Percentiles rank a stretch among this genome's conserved stretches.
Conservation (phyloP, 768 basidiomycete genomes). For the Mycena kentingensis region DNA sequence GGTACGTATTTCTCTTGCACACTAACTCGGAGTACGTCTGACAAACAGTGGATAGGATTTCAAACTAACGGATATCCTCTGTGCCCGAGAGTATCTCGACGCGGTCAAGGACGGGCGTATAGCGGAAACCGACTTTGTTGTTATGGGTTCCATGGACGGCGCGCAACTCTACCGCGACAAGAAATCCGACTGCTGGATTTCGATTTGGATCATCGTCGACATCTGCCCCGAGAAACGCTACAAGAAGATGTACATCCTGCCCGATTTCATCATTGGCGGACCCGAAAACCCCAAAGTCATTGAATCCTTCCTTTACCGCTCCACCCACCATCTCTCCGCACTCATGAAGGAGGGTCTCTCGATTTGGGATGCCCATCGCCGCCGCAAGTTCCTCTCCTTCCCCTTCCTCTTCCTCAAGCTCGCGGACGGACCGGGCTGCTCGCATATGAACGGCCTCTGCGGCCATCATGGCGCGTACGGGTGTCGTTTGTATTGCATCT, state of each 20-base stretch:
- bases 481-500: constrained; percentile 15
- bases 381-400: constrained; percentile 6
- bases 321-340: constrained; percentile 34
- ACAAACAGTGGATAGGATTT: neutral
- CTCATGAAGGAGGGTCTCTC: constrained; percentile 28
- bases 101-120: neutral
- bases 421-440: constrained; percentile 29
- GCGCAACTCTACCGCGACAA: constrained; percentile 43
- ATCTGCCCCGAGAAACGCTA: constrained; percentile 31
- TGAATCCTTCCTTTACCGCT: constrained; percentile 37
- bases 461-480: constrained; percentile 25
- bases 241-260: constrained; percentile 35
- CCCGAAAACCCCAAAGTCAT: constrained; percentile 38
- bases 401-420: constrained; percentile 20
- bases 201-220: constrained; percentile 41
- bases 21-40: no score
- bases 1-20: no score
- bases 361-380: constrained; percentile 22
- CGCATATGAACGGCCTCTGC: constrained; percentile 30
- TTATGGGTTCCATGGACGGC: constrained; percentile 42
- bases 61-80: neutral
- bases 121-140: constrained; percentile 27
- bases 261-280: constrained; percentile 37
- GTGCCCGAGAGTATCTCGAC: neutral
- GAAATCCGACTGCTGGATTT: constrained; percentile 34